Evolutionary conservation across 2,329 filamentous ascomycete genomes (phyloP).

Genomic region (Myriosclerotinia curreyana): DNA sequence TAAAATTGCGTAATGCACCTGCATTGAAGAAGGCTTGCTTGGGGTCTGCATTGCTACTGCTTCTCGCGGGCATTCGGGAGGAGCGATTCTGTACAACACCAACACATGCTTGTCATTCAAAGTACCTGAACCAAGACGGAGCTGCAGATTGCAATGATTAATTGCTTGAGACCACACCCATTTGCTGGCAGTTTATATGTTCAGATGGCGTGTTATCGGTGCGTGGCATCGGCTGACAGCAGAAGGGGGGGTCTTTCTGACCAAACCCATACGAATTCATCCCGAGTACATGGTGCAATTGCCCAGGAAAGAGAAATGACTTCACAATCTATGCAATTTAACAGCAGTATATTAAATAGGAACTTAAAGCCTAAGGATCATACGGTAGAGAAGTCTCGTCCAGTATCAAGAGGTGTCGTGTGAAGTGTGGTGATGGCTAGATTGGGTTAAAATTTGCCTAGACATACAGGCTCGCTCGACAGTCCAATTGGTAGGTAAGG

Average conservation of each 20-base stretch:
- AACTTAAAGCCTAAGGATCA: neutral
- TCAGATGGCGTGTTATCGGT: neutral
- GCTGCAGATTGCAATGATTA: slow-evolving; percentile 3
- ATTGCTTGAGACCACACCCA: neutral
- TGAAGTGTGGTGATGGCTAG: slow-evolving; percentile 7
- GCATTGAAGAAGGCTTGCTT: neutral
- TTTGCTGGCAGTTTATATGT: neutral
- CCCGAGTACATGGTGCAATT: neutral
- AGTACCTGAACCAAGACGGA: neutral
- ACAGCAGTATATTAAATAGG: neutral
- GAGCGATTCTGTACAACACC: neutral
- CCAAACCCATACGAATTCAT: neutral
- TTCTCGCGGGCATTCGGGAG: slow-evolving; percentile 7
- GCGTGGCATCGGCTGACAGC: neutral
- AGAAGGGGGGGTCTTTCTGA: neutral
- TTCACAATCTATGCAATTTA: neutral
- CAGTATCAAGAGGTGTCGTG: neutral
- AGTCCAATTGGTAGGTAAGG: neutral
- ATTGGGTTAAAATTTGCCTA: slow-evolving; percentile 10
- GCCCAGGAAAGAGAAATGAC: slow-evolving; percentile 4
- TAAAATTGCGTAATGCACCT: neutral
- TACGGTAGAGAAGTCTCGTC: slow-evolving; percentile 10
- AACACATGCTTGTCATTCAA: slow-evolving; percentile 9
- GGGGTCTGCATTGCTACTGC: neutral
- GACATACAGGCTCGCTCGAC: neutral